phyloP scores from a whole-genome alignment of 495 filamentous ascomycete genomes.

The Lasiosphaeria miniovina region DNA sequence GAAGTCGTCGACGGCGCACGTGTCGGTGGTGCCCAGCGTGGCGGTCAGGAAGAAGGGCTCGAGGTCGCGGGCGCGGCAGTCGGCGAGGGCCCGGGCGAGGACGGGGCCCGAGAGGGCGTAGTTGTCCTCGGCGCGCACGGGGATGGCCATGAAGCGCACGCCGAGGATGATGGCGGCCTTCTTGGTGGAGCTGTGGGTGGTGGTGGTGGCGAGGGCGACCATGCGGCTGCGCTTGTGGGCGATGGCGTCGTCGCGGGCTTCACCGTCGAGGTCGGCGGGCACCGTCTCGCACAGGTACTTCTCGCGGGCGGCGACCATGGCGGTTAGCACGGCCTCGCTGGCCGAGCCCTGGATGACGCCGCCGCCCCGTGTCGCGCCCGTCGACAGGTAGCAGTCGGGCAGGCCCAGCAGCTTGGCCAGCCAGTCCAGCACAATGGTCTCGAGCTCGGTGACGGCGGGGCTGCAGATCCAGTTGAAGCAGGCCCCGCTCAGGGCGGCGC shows the following conservation, averaged over 20 bases:
- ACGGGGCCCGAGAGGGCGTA: constrained; percentile 68
- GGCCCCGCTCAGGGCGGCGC: constrained; percentile 79
- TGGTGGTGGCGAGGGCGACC: constrained; percentile 76
- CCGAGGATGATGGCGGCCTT: constrained; percentile 88
- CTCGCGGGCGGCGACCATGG: constrained; percentile 87
- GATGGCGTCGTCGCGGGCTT: constrained; percentile 61
- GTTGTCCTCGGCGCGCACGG: constrained; percentile 56
- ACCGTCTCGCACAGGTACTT: constrained; percentile 64
- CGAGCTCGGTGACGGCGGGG: constrained; percentile 91
- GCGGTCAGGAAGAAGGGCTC: constrained; percentile 83
- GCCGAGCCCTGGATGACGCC: constrained; percentile 96
- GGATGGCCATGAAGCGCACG: constrained; percentile 67
- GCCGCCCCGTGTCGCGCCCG: constrained; percentile 68
- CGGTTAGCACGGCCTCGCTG: constrained; percentile 81
- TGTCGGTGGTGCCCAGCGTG: constrained; percentile 84
- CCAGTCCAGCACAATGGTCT: constrained; percentile 90
- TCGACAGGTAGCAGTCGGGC: constrained; percentile 73
- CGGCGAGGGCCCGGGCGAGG: constrained; percentile 58
- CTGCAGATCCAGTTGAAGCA: constrained; percentile 98
- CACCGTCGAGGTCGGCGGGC: constrained; percentile 48
- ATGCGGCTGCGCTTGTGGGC: constrained; percentile 65
- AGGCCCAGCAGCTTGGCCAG: constrained; percentile 70
- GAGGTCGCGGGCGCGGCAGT: constrained; percentile 59
- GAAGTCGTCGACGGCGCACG: constrained; percentile 84
- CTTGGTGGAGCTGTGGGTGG: constrained; percentile 77